Base-by-base conservation (phyloP, 441 rosid species). In the Erysimum cheiri region DNA sequence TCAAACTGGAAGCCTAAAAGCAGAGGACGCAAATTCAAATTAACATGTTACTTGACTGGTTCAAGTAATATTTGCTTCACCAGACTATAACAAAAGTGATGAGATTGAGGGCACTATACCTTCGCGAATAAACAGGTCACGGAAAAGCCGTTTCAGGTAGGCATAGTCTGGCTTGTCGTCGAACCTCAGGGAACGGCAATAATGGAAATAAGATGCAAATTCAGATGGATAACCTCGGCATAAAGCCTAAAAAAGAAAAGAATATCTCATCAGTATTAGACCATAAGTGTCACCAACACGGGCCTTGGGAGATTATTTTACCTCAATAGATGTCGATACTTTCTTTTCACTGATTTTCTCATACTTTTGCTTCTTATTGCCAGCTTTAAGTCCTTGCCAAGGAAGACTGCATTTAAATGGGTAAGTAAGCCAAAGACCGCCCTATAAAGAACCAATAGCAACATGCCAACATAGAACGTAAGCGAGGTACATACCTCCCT, bases 371-470 rank as follows among this genome's bases (percentile, higher is more conserved):
- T 92, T 88, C 84, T 92, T 92, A 35, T 83, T 90, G 62, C 96
- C 97, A n/a, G 98, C 97, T 82, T 87, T 87, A 57, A 90, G 78
- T 79, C 98, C 96, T 82, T 92, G 98, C 98, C 98, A 92, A 14
- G 98, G 98, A 78, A 92, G 95, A 72, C 97, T 92, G 77, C 75
- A 82, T 60, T 40, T 50, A 67, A 50, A 50, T 10, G 32, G 46
- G 39, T 26, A 66, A 73, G 66, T 56, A 76, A 69, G 75, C 19
- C 49, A 71, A 65, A 60, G 43, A 29, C 46, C 5, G 52, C 19
- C 65, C 17, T 43, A 64, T 3, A 67, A 8, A 59, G 43, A 50
- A 62, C 57, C 14, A 49, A 15, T 2, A 32, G 50, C 24, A 61
- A 22, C 47, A 69, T 48, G 26, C 24, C 49, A 65, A 29, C 60